Conservation (phyloP, 2,329 filamentous ascomycete genomes). For the Xylaria sp. region DNA sequence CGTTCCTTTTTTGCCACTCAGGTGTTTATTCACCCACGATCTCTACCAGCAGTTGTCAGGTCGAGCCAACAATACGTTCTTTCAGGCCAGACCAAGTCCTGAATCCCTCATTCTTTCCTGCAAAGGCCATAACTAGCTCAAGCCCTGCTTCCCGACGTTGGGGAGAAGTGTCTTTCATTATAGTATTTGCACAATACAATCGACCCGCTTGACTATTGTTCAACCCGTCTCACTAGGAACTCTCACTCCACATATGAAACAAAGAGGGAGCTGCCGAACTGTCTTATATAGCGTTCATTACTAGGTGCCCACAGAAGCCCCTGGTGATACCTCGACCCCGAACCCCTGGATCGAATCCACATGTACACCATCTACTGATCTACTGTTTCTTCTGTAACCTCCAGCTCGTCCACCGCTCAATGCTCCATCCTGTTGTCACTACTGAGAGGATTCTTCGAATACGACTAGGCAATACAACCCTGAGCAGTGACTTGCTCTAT, state of each 20-base stretch:
- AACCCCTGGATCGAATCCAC: constrained; percentile 46
- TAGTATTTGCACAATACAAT: constrained; percentile 8
- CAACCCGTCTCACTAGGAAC: constrained; percentile 37
- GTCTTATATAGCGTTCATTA: constrained; percentile 21
- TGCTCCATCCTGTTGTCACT: constrained; percentile 22
- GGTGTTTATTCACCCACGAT: constrained; percentile 14
- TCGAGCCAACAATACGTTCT: constrained; percentile 19
- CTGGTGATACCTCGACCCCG: constrained; percentile 26
- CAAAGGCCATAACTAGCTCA: not conserved
- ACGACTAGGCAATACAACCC: constrained; percentile 21
- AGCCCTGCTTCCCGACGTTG: constrained; percentile 11
- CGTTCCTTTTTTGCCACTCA: constrained; percentile 17
- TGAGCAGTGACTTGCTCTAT: constrained; percentile 21
- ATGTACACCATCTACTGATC: constrained; percentile 25
- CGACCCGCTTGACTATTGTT: constrained; percentile 31
- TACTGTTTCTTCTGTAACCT: constrained; percentile 24
- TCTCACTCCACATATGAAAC: constrained; percentile 43
- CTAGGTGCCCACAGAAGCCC: constrained; percentile 17
- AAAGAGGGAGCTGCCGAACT: constrained; percentile 38
- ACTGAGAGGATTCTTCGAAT: constrained; percentile 28
- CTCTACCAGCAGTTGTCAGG: constrained; percentile 14
- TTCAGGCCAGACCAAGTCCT: constrained; percentile 15
- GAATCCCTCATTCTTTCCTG: constrained; percentile 18
- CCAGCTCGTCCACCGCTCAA: constrained; percentile 29
- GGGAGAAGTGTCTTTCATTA: constrained; percentile 23